These are phyloP conservation scores for Cercophora samala DNA, from an alignment of 495 filamentous ascomycete species.

Conservation along the genomic window DNA sequence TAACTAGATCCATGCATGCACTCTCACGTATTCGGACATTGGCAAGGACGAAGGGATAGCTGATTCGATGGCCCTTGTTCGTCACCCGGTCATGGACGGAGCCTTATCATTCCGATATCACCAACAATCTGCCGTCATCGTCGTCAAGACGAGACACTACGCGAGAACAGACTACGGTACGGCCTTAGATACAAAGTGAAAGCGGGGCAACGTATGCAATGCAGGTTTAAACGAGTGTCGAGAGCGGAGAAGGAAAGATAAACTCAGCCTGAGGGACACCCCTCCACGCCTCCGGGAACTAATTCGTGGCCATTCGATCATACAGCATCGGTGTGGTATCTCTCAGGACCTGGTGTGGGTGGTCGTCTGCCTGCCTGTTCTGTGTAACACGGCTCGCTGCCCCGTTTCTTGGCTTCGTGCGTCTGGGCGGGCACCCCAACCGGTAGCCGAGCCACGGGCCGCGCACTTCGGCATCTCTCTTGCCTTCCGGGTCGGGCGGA, in stretches of 20 bases:
- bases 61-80: neutral
- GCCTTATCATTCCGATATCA: neutral
- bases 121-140: neutral
- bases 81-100: neutral
- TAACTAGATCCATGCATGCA: constrained; percentile 5
- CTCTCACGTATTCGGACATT: neutral
- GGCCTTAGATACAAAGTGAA: neutral
- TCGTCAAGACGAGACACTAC: neutral
- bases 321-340: neutral
- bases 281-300: neutral
- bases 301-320: neutral
- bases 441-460: constrained; percentile 1
- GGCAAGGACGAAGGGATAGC: neutral
- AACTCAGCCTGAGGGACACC: constrained; percentile 2
- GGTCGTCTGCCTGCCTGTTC: neutral
- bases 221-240: neutral
- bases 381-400: constrained; percentile 2
- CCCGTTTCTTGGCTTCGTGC: neutral
- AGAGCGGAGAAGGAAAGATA: constrained; percentile 2
- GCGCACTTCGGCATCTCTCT: neutral
- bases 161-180: neutral
- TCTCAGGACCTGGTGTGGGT: neutral
- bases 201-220: constrained; percentile 1
- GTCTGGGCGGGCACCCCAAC: neutral
- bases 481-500: neutral